Evolutionary conservation across 805 yeast genomes (phyloP), one percentile per base, ranked within the genome.

Genomic region (Ogataea paradorogensis): DNA sequence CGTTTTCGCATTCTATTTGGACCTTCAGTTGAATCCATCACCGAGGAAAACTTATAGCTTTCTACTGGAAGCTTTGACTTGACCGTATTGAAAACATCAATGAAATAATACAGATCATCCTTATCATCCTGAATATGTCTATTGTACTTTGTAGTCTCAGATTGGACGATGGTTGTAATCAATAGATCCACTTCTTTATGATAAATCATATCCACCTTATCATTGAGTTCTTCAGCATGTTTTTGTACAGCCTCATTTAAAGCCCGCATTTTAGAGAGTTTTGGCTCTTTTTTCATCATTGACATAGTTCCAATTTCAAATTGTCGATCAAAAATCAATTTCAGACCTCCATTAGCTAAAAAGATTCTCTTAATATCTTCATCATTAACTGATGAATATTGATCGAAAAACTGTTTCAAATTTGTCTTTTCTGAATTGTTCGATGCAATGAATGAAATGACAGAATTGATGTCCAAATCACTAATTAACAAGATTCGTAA

Each of bases 1-100:
- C 84, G 65, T 42, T 71, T 79, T 44, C 90, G 67, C 75, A 78
- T 82, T 47, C 91, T 63, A 49, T 81, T 79, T 21, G 71, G 66
- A 24, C 86, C 84, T 55, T 87, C 95, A 35, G 82, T 77, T 22
- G 74, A 71, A 54, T 85, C 95, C 8, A 86, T 59, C 2, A 69
- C 58, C 73, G 80, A 81, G 6, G 45, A 53, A 4, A 46, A 39
- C 1, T 50, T 48, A 14, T 48, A 43, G 1, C 44, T 45, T 2
- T 52, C 53, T 13, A 43, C 27, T 2, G 58, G 55, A 2, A 49
- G 25, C 22, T 46, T 80, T 3, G 65, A 43, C 38, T 72, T 76
- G 38, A 79, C 51, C 7, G 65, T 55, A 38, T 73, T 70, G 56
- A 80, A 83, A 27, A 65, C 61, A 0, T 72, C 53, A 3, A 74